A percentile compares a stretch with the other conserved stretches of the same genome.
phyloP scores from a whole-genome alignment of 352 stramenopile genomes.

The Phytopythium boreale region DNA sequence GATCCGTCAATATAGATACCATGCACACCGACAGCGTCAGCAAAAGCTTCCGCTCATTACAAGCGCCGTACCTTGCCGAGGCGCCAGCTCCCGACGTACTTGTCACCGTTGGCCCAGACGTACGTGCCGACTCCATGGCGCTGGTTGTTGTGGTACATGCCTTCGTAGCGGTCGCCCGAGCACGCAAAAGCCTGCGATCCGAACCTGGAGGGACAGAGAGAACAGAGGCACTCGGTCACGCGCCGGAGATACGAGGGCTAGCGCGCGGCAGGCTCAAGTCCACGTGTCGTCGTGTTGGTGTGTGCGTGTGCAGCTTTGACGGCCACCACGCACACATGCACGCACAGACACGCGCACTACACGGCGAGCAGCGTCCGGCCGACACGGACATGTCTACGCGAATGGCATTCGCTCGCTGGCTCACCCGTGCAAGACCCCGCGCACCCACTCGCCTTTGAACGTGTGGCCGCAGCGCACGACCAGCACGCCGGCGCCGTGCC shows the following conservation, averaged over 20 bases:
- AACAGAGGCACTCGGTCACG: not conserved
- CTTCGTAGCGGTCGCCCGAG: constrained; percentile 85
- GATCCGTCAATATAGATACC: not conserved
- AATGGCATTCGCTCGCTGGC: constrained; percentile 11
- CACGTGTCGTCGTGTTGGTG: not conserved
- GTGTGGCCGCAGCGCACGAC: constrained; percentile 51
- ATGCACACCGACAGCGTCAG: not conserved
- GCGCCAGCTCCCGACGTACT: constrained; percentile 85
- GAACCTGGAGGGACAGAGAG: constrained; percentile 40
- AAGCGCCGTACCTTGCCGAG: constrained; percentile 54
- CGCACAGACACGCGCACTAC: not conserved
- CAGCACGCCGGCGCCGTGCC: constrained; percentile 63
- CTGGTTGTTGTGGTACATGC: constrained; percentile 84
- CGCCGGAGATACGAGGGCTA: not conserved
- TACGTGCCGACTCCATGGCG: constrained; percentile 84
- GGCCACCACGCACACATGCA: not conserved
- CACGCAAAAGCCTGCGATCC: constrained; percentile 77
- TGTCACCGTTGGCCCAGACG: constrained; percentile 88
- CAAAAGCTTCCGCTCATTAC: not conserved
- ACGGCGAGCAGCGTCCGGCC: constrained; percentile 1
- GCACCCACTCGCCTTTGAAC: constrained; percentile 82
- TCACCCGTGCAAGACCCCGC: constrained; percentile 84
- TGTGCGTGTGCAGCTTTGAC: not conserved
- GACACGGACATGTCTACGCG: not conserved
- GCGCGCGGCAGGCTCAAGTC: constrained; percentile 1